Evolutionary conservation across 768 basidiomycete genomes (phyloP).

Genomic region (Lepiota brunneoincarnata): DNA sequence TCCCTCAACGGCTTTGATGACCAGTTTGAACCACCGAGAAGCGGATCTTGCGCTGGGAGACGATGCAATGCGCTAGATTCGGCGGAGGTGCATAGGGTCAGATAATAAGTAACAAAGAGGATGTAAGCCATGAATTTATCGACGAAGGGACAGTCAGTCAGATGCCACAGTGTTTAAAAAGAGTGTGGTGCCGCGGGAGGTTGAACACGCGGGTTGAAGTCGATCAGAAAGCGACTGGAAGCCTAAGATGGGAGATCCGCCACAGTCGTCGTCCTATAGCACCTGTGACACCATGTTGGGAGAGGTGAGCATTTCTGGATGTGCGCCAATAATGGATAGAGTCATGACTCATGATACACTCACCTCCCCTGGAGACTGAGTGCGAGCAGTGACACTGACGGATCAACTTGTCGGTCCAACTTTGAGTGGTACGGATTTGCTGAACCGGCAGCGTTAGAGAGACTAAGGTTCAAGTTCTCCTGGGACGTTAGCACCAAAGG

Average conservation of each 20-base stretch:
- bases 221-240: background rate
- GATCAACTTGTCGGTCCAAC: conserved; percentile 3
- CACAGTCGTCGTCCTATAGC: conserved; percentile 1
- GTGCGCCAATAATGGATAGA: background rate
- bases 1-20: background rate
- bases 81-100: conserved; percentile 4
- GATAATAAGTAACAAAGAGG: conserved; percentile 1
- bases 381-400: background rate
- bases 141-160: conserved; percentile 12
- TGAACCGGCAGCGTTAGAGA: conserved; percentile 4
- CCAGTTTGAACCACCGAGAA: background rate
- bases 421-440: background rate
- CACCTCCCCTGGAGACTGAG: background rate
- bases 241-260: background rate
- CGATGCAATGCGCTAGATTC: background rate
- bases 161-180: conserved; percentile 14
- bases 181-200: conserved; percentile 13
- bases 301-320: background rate
- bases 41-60: background rate
- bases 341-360: background rate
- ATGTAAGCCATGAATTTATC: conserved; percentile 12
- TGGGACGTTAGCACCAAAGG: background rate
- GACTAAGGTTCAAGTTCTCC: background rate
- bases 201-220: conserved; percentile 9
- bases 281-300: background rate